Conservation (phyloP, 305 asterid species). For the Fraxinus angustifolia region DNA sequence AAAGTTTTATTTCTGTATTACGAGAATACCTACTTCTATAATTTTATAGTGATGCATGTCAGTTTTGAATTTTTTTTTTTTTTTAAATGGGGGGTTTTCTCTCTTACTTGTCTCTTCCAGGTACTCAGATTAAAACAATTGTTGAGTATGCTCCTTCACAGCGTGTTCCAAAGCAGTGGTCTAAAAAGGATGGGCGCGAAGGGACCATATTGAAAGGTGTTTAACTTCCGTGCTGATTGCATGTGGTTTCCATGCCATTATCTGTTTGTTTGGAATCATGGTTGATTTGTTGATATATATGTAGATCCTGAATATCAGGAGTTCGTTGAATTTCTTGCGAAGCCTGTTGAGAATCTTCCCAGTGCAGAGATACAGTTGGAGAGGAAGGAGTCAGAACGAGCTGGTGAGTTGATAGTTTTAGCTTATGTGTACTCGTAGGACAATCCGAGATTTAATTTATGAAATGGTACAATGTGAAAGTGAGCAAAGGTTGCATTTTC, state of each 20-base stretch:
- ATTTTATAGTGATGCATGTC: background rate
- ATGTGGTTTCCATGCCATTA: constrained; percentile 23
- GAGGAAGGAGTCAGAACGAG: constrained; percentile 86
- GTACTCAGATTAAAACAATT: constrained; percentile 72
- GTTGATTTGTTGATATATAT: constrained; percentile 36
- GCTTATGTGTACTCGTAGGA: constrained; percentile 13
- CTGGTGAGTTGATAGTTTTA: constrained; percentile 49
- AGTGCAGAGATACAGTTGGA: constrained; percentile 97
- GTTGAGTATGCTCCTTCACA: constrained; percentile 96
- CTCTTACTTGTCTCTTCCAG: constrained; percentile 33
- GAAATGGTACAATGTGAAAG: constrained; percentile 2
- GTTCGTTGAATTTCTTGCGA: constrained; percentile 82
- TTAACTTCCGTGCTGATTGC: constrained; percentile 20
- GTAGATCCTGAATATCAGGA: constrained; percentile 94
- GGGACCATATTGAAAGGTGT: constrained; percentile 82
- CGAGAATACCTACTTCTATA: background rate
- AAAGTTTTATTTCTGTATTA: background rate
- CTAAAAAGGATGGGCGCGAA: constrained; percentile 89
- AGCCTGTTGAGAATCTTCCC: constrained; percentile 91
- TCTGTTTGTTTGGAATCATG: constrained; percentile 22
- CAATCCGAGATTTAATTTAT: constrained; percentile 13
- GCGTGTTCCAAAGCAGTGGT: constrained; percentile 77
- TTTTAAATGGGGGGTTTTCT: constrained; percentile 15
- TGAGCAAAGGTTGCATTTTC: background rate
- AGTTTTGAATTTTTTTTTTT: too few relatives aligned